Conservation (phyloP, 805 yeast species). For the Lipomyces yamadae region DNA sequence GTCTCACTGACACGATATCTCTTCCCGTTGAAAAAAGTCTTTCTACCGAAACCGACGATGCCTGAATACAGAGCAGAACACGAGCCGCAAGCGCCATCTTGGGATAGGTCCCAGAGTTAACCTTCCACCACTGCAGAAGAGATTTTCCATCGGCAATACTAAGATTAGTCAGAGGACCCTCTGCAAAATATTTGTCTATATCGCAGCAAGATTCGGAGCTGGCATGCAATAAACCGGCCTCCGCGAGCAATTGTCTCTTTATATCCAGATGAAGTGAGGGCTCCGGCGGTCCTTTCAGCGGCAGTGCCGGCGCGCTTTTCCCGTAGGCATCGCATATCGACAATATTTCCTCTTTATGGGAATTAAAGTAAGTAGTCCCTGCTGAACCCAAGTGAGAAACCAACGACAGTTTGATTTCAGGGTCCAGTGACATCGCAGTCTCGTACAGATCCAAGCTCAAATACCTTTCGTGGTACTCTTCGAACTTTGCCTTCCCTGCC, state of each 20-base stretch:
- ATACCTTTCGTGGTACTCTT: not conserved
- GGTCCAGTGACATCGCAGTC: not conserved
- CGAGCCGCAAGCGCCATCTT: no score
- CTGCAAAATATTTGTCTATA: no score
- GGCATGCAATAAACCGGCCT: not conserved
- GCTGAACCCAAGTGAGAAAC: not conserved
- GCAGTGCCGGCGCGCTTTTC: not conserved
- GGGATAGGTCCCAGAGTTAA: no score
- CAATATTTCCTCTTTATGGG: not conserved
- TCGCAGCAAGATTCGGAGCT: no score
- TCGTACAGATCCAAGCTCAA: not conserved
- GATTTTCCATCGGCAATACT: no score
- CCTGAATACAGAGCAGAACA: no score
- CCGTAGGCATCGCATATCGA: not conserved
- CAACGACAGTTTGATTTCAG: not conserved
- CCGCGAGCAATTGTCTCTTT: not conserved
- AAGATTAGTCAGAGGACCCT: no score
- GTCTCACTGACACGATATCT: not conserved
- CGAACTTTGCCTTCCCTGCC: not conserved
- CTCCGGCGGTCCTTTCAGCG: not conserved
- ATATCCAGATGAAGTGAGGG: not conserved
- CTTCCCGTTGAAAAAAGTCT: not conserved
- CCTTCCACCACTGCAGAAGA: no score
- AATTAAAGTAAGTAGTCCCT: not conserved
- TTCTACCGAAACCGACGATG: not conserved